These are phyloP conservation scores for Cercospora sp. DNA, from an alignment of 2,329 filamentous ascomycete species.

Conservation along the genomic window DNA sequence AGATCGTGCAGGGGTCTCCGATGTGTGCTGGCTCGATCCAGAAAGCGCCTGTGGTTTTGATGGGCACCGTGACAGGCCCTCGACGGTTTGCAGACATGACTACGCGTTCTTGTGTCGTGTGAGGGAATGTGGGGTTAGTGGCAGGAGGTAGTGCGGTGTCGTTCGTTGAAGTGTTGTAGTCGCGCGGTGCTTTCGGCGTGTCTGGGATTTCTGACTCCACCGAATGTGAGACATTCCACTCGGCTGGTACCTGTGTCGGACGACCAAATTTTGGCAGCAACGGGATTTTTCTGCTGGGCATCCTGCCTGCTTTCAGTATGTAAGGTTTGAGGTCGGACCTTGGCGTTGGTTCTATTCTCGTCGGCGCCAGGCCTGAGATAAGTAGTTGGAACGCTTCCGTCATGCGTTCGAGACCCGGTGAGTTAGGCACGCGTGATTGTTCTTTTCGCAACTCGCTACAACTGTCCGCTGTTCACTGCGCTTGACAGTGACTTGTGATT, in stretches of 20 bases:
- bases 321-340: constrained; percentile 1
- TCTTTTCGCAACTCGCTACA: background rate
- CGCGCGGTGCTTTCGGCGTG: background rate
- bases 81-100: constrained; percentile 4
- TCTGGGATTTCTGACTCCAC: constrained; percentile 3
- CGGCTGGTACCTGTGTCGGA: background rate
- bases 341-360: constrained; percentile 1
- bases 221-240: background rate
- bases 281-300: constrained; percentile 11
- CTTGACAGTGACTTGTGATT: background rate
- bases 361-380: background rate
- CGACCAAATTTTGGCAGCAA: constrained; percentile 9
- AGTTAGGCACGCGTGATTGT: background rate
- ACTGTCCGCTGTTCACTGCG: background rate
- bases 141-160: background rate
- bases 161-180: background rate
- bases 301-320: constrained; percentile 12
- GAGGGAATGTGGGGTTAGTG: background rate
- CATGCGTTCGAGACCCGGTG: background rate
- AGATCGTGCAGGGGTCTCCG: constrained; percentile 16
- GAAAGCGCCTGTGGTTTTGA: constrained; percentile 3
- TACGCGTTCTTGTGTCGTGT: background rate
- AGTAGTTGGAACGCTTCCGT: background rate
- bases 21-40: constrained; percentile 13
- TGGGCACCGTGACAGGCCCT: background rate